phyloP scores from a whole-genome alignment of 1,284 basidiomycete species.

The Stereum hirsutum region DNA sequence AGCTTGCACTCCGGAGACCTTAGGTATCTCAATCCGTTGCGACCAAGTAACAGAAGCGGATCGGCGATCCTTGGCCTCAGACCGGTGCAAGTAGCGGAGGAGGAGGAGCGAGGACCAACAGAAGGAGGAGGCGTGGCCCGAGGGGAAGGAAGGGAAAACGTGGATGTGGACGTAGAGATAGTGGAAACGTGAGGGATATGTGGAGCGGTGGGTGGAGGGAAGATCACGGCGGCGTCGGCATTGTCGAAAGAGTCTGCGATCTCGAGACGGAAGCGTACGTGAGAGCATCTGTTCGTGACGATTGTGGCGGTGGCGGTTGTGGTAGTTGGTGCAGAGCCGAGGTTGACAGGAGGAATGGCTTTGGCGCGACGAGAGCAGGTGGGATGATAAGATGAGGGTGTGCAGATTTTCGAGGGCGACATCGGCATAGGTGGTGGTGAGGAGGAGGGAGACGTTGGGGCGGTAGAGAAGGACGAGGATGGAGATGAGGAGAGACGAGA shows the following conservation, averaged over 20 bases:
- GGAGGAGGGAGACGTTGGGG: constrained; percentile 13
- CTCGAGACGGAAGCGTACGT: constrained; percentile 40
- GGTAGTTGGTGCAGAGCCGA: too few relatives aligned
- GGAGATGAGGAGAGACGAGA: constrained; percentile 15
- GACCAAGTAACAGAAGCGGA: too few relatives aligned
- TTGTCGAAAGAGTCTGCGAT: constrained; percentile 34
- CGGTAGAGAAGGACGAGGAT: constrained; percentile 13
- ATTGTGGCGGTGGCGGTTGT: too few relatives aligned
- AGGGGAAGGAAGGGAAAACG: background rate
- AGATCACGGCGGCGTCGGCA: constrained; percentile 45
- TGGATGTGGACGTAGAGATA: background rate
- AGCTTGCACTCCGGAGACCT: too few relatives aligned
- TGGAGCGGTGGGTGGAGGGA: constrained; percentile 19
- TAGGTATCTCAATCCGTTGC: too few relatives aligned
- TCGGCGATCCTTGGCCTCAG: too few relatives aligned
- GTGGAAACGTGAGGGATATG: too few relatives aligned
- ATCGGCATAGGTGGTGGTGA: constrained; percentile 12
- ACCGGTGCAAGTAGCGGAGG: too few relatives aligned
- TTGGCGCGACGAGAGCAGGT: too few relatives aligned
- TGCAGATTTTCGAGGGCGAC: constrained; percentile 14
- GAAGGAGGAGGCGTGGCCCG: background rate
- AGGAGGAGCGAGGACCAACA: too few relatives aligned
- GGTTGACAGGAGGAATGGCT: too few relatives aligned
- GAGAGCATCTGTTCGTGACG: too few relatives aligned
- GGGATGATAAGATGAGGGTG: constrained; percentile 4